Evolutionary conservation across 2,329 filamentous ascomycete genomes (phyloP).

Genomic region (Sordariomycetes sp.): DNA sequence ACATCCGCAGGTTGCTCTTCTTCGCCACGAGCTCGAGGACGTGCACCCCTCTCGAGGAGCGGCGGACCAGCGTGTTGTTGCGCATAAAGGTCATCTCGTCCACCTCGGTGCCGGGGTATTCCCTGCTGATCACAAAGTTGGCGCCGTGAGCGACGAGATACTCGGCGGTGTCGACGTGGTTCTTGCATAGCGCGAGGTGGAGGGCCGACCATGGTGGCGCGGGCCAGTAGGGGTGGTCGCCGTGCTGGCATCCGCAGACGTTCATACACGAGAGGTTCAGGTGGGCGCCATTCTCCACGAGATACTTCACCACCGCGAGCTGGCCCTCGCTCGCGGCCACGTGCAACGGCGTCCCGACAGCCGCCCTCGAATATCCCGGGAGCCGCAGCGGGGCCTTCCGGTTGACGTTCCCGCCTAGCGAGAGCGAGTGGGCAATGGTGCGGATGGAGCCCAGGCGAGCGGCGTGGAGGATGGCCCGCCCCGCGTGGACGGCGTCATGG

Average conservation of each 20-base stretch:
- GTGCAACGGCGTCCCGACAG: slow-evolving; percentile 1
- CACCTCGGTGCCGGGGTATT: background rate
- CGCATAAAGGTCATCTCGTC: background rate
- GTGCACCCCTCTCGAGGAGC: background rate
- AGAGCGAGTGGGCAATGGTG: slow-evolving; percentile 1
- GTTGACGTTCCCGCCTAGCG: background rate
- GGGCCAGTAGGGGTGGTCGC: slow-evolving; percentile 4
- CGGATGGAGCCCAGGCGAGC: background rate
- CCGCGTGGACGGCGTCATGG: slow-evolving; percentile 2
- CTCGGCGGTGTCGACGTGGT: slow-evolving; percentile 1
- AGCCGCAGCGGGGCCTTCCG: background rate
- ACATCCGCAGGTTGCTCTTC: background rate
- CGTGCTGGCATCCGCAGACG: slow-evolving; percentile 2
- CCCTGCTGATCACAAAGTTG: background rate
- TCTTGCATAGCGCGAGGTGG: slow-evolving; percentile 1
- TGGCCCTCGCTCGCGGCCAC: slow-evolving; percentile 3
- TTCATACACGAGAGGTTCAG: background rate
- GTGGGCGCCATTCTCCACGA: slow-evolving; percentile 1
- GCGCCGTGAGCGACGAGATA: slow-evolving; percentile 1
- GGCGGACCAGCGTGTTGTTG: background rate
- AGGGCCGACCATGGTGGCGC: slow-evolving; percentile 1
- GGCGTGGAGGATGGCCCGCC: slow-evolving; percentile 2
- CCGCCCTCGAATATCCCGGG: background rate
- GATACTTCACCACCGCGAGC: background rate
- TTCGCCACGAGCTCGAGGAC: slow-evolving; percentile 1